These are phyloP conservation scores for Hypoxylon lenormandii DNA, from an alignment of 495 filamentous ascomycete species.

Conservation along the genomic window DNA sequence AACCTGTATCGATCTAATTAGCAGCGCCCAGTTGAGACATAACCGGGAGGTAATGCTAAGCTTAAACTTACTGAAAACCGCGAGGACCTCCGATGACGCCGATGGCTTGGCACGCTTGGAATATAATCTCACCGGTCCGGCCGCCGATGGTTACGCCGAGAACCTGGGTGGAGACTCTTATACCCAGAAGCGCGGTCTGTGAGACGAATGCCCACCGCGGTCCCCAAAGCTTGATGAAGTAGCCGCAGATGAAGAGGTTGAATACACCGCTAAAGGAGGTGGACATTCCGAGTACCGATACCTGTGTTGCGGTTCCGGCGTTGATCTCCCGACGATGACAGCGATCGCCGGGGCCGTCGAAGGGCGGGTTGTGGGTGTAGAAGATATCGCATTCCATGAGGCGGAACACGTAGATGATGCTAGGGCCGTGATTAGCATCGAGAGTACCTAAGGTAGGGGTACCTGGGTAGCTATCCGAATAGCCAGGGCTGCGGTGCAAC, in stretches of 20 bases:
- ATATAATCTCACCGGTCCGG: conserved; percentile 64
- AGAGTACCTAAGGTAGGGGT: too few species aligned
- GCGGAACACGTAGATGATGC: conserved; percentile 68
- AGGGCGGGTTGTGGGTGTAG: conserved; percentile 60
- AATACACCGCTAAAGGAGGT: conserved; percentile 64
- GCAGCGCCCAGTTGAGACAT: not conserved
- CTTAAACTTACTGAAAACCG: conserved; percentile 65
- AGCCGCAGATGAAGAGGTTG: conserved; percentile 69
- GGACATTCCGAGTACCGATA: conserved; percentile 64
- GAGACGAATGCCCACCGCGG: conserved; percentile 64
- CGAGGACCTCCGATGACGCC: conserved; percentile 68
- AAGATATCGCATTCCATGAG: conserved; percentile 70
- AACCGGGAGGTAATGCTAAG: not conserved
- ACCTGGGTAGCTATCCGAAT: not conserved
- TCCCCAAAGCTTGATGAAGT: conserved; percentile 67
- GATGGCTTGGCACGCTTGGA: conserved; percentile 66
- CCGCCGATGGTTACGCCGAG: conserved; percentile 65
- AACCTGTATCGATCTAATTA: conserved; percentile 48
- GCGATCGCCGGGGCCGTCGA: conserved; percentile 52
- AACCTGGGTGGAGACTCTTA: conserved; percentile 66
- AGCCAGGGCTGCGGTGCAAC: too few species aligned
- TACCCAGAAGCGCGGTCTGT: conserved; percentile 64
- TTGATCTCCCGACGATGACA: conserved; percentile 64
- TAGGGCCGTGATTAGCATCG: conserved; percentile 42
- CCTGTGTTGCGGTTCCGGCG: conserved; percentile 66